These are phyloP conservation scores for Lachancea mirantina DNA, from an alignment of 805 yeast species.

Conservation along the genomic window DNA sequence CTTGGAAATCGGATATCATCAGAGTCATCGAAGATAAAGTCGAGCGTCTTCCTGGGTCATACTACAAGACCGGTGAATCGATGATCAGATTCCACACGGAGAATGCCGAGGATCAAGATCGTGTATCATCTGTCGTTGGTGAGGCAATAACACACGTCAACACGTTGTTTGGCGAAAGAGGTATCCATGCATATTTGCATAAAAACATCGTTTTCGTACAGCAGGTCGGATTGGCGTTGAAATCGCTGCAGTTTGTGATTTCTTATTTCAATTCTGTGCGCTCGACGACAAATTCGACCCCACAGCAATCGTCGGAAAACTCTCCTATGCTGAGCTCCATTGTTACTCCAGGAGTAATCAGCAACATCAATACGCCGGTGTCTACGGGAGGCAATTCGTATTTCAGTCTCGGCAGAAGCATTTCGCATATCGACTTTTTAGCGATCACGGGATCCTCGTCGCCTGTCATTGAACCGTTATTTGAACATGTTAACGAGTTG, in stretches of 20 bases:
- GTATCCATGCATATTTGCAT: slow-evolving; percentile 72
- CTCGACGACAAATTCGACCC: slow-evolving; percentile 24
- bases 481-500: slow-evolving; percentile 44
- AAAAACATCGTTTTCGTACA: slow-evolving; percentile 66
- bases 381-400: slow-evolving; percentile 10
- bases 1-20: slow-evolving; percentile 32
- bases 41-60: slow-evolving; percentile 77
- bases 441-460: slow-evolving; percentile 61
- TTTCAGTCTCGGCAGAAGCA: slow-evolving; percentile 5
- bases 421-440: slow-evolving; percentile 34
- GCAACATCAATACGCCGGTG: slow-evolving; percentile 6
- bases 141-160: slow-evolving; percentile 81
- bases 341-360: slow-evolving; percentile 5
- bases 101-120: slow-evolving; percentile 51
- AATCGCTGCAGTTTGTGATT: slow-evolving; percentile 50
- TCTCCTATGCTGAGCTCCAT: slow-evolving; percentile 10
- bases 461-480: slow-evolving; percentile 62
- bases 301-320: slow-evolving; percentile 10
- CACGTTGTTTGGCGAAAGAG: slow-evolving; percentile 55
- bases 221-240: slow-evolving; percentile 49
- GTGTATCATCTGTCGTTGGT: slow-evolving; percentile 65
- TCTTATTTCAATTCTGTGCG: slow-evolving; percentile 30
- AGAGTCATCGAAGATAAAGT: slow-evolving; percentile 34
- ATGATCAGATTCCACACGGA: slow-evolving; percentile 73
- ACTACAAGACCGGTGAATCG: slow-evolving; percentile 65